These are phyloP conservation scores for Dillenia turbinata DNA, from an alignment of 164 flowering plant species.

Conservation along the genomic window DNA sequence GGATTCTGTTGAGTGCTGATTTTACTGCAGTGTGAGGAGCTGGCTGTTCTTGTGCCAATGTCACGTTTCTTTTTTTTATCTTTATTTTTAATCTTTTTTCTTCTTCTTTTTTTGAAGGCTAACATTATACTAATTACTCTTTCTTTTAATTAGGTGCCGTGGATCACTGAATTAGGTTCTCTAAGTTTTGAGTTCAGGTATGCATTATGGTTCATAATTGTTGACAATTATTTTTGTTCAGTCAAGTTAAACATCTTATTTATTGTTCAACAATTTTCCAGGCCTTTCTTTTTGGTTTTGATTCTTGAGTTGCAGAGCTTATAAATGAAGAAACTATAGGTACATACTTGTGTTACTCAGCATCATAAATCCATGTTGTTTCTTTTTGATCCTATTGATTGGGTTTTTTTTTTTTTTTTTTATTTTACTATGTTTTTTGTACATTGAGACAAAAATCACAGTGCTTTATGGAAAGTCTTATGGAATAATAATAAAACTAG, in stretches of 20 bases:
- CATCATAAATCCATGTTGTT: no score
- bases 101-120: neutral
- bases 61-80: neutral
- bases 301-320: no score
- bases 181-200: slow-evolving; percentile 14
- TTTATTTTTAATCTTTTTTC: neutral
- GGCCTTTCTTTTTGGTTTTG: slow-evolving; percentile 2
- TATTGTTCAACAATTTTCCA: neutral
- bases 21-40: neutral
- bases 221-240: neutral
- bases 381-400: no score
- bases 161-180: slow-evolving; percentile 67
- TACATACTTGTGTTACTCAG: neutral
- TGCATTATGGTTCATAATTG: slow-evolving; percentile 3
- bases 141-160: slow-evolving; percentile 53
- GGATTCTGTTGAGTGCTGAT: neutral
- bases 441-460: no score
- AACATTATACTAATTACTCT: neutral
- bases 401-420: no score
- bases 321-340: neutral
- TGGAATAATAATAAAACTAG: no score
- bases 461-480: no score
- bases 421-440: no score
- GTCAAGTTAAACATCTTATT: neutral
- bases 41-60: neutral